Conservation (phyloP, 2,329 filamentous ascomycete genomes). For the Colletotrichum agaves region DNA sequence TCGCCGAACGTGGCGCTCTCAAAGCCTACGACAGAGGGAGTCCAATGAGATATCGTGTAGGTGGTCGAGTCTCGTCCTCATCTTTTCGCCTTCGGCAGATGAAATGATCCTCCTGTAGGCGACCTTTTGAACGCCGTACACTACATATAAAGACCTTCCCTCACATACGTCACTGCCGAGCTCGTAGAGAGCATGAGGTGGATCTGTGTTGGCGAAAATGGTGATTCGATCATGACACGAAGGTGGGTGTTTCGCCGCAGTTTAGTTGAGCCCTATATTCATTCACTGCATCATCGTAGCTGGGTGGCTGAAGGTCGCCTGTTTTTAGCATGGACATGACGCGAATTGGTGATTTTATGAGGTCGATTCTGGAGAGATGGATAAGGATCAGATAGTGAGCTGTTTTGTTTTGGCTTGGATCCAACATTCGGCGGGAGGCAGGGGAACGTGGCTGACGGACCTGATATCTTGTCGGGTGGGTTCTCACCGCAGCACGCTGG, state of each 20-base stretch:
- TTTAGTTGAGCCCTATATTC: conserved; percentile 7
- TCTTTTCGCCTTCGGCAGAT: conserved; percentile 26
- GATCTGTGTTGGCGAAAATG: conserved; percentile 27
- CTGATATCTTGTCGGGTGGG: too few relatives aligned
- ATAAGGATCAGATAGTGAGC: too few relatives aligned
- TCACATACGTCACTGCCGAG: conserved; percentile 42
- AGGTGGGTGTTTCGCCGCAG: conserved; percentile 23
- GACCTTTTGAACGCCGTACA: conserved; percentile 43
- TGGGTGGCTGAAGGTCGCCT: conserved; percentile 17
- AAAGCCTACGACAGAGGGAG: neutral
- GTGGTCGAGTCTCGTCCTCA: conserved; percentile 42
- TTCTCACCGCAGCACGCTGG: too few relatives aligned
- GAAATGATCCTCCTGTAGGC: conserved; percentile 40
- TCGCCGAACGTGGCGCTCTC: conserved; percentile 1
- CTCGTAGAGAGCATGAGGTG: conserved; percentile 40
- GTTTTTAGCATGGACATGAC: conserved; percentile 8
- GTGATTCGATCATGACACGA: conserved; percentile 24
- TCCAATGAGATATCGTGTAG: conserved; percentile 45
- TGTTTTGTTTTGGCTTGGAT: too few relatives aligned
- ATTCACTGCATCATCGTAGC: conserved; percentile 23
- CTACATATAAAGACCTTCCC: conserved; percentile 10
- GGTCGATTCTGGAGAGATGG: neutral
- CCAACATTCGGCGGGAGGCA: neutral
- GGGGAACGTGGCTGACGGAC: too few relatives aligned
- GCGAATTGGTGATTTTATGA: neutral